Base-by-base conservation (phyloP, 371 early-diverging fungal species). In the Rhizopus microsporus region DNA sequence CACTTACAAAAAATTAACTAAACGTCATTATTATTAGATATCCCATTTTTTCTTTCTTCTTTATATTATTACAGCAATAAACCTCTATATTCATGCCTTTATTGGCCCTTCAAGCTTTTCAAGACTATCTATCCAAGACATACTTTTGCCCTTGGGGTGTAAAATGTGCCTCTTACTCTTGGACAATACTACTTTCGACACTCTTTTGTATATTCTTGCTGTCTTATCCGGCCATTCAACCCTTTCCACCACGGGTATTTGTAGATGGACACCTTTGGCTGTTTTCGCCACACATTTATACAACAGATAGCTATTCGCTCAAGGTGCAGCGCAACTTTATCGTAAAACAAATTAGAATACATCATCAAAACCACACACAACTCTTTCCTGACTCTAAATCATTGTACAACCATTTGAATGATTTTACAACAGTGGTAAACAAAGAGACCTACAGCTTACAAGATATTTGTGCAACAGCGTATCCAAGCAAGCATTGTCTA, bases 61-160 rank as follows among this genome's bases (percentile, higher is more conserved):
- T 29, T 55, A 12, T 31, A 13, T 8, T 32, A 48, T 51, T n/a
- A 38, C 38, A 39, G 34, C 10, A 23, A 23, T 23, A 23, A 23
- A 23, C 23, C 23, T 23, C 23, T 23, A 23, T 23, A 23, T 29
- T 40, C 15, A 73, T 73, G 74, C 74, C 73, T 42, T 54, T 67
- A 37, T 33, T 56, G 59, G 67, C 65, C 40, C 32, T 59, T 50
- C 35, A 43, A 52, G 48, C 33, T 56, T 37, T 38, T 35, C 35
- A 45, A 16, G 45, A 52, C 34, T 23, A 56, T 62, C 6, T 69
- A 57, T 34, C 58, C 0, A 35, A 43, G 51, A 68, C 52, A n/a
- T 65, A 67, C 23, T 89, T 87, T 62, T 87, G 86, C 57, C 74
- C 73, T 43, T 85, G 86, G 58, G 89, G 89, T 16, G 67, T 78